Percentiles rank a stretch among this genome's conserved stretches.
Conservation (phyloP, 179 eudicot species). For the Drosera spatulata region DNA sequence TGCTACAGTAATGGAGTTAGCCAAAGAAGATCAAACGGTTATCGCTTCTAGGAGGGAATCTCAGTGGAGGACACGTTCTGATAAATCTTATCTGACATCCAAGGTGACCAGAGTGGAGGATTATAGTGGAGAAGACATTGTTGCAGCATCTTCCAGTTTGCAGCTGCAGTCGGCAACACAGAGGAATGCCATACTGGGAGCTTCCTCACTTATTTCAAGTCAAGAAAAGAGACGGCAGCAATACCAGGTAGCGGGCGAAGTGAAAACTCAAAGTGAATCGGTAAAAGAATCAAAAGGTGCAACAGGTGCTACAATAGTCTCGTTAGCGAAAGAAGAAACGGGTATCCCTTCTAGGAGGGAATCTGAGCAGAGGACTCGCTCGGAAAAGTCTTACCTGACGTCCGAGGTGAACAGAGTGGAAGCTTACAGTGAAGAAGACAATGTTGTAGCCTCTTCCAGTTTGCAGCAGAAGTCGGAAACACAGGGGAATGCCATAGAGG, state of each 20-base stretch:
- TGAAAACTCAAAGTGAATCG: constrained; percentile 17
- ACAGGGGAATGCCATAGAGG: no score
- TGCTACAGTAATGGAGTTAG: no score
- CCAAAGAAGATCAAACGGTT: no score
- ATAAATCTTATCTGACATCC: constrained; percentile 6
- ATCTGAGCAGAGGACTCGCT: constrained; percentile 12
- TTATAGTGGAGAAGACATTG: constrained; percentile 3
- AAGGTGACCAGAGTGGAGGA: constrained; percentile 16
- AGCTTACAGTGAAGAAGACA: no score
- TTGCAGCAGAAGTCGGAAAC: no score
- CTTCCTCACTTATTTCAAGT: constrained; percentile 15
- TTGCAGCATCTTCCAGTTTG: constrained; percentile 1
- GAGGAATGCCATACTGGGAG: constrained; percentile 21
- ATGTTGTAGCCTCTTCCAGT: no score
- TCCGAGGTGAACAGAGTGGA: constrained; percentile 20
- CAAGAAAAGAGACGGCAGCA: constrained; percentile 13
- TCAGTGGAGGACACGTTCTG: no score
- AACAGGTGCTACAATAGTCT: constrained; percentile 16
- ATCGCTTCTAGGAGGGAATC: no score
- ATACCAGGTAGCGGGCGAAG: constrained; percentile 14
- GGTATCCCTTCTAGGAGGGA: no score
- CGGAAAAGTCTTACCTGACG: constrained; percentile 23
- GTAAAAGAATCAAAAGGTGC: constrained; percentile 11
- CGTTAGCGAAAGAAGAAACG: constrained; percentile 18
- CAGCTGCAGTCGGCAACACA: constrained; percentile 11